A percentile compares a stretch with the other conserved stretches of the same genome.
Conservation (phyloP, 177 flowering plant genomes). For the Tripterygium wilfordii region DNA sequence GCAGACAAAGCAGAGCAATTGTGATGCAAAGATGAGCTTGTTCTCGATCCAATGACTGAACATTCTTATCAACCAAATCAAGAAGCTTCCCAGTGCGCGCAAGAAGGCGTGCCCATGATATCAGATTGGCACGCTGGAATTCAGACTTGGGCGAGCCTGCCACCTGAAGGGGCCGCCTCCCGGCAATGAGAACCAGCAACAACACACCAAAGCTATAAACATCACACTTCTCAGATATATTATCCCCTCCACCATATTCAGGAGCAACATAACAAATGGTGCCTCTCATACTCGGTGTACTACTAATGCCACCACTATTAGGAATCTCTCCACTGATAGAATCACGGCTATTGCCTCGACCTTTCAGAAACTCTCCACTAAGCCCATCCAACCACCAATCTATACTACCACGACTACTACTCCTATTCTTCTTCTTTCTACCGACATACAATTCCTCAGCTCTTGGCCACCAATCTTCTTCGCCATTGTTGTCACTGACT, state of each 20-base stretch:
- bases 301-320: constrained; percentile 81
- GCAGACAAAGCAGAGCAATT: constrained; percentile 82
- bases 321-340: constrained; percentile 73
- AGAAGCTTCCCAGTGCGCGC: constrained; percentile 72
- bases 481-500: constrained; percentile 12
- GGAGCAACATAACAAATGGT: constrained; percentile 96
- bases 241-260: constrained; percentile 66
- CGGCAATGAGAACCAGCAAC: constrained; percentile 73
- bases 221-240: constrained; percentile 80
- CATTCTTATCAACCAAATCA: constrained; percentile 70
- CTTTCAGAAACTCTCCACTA: constrained; percentile 67
- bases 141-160: constrained; percentile 87
- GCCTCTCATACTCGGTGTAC: constrained; percentile 98
- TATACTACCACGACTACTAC: constrained; percentile 40
- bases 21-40: constrained; percentile 76
- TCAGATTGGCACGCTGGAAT: constrained; percentile 81
- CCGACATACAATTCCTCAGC: constrained; percentile 44
- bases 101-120: constrained; percentile 88
- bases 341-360: constrained; percentile 52
- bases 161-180: constrained; percentile 88
- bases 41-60: constrained; percentile 53
- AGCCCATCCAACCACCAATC: constrained; percentile 79
- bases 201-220: constrained; percentile 93
- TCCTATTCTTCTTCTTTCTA: constrained; percentile 39
- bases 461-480: constrained; percentile 66